Base-by-base conservation (phyloP, 345 rosid species). In the Salix viminalis region DNA sequence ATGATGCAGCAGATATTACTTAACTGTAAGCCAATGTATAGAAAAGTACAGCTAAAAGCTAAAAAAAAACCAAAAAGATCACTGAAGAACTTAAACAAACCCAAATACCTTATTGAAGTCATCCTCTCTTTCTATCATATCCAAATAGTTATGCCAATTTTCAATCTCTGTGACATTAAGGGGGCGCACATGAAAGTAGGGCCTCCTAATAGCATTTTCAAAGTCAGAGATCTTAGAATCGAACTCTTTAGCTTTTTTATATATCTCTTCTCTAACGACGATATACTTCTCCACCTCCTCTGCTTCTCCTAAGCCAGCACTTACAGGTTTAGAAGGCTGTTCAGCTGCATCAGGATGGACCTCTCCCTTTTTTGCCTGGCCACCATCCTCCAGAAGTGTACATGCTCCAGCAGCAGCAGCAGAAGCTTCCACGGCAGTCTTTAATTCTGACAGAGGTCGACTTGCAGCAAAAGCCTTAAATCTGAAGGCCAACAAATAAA, bases 131-230 rank as follows among this genome's bases (percentile, higher is more conserved):
- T 96, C 99, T 28, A 88, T 86, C 76, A 92, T 91, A 75, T 91
- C 91, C 84, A 94, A 85, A 83, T 89, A 96, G 78, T 85, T 91
- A 78, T 96, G 98, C 97, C 99, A 96, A 72, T 96, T 96, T 86
- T 94, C 98, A 76, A 96, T 97, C 88, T 96, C 98, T 37, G 89
- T 85, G 16, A 86, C 80, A 89, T 89, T 92, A 74, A 96, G 92
- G 75, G 98, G 97, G 81, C 91, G 88, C 81, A 92, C 95, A 77
- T 94, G 99, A 79, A 94, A 96, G 86, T 96, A 96, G 62, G 99
- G 99, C 82, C 99, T 90, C 79, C 93, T 91, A 76, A 96, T 91
- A 88, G 98, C 92, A 83, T 89, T 85, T 89, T 96, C 99, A 89
- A 89, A 96, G 83, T 95, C 97, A 88, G 85, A 79, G 82, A 92